phyloP scores from a whole-genome alignment of 306 rosid species.

The Corylus heterophylla region DNA sequence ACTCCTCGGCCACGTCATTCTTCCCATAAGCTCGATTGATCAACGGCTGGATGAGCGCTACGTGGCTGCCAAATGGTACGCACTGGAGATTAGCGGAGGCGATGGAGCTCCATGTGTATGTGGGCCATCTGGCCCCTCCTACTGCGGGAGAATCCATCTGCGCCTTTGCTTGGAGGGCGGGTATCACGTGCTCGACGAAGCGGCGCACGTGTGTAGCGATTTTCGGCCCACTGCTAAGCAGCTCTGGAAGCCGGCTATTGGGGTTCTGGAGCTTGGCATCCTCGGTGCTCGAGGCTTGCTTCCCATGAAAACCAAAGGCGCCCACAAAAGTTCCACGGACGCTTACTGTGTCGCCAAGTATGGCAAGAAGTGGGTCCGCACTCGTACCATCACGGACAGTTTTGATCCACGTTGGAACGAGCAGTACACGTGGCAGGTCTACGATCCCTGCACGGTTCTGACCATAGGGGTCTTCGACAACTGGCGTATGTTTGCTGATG shows the following conservation, averaged over 20 bases:
- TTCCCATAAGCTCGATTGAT: conserved; percentile 66
- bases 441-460: conserved; percentile 57
- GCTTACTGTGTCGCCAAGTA: conserved; percentile 68
- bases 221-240: conserved; percentile 93
- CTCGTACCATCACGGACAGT: conserved; percentile 50
- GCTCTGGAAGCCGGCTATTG: conserved; percentile 81
- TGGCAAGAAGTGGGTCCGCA: conserved; percentile 66
- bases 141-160: conserved; percentile 73
- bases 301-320: conserved; percentile 50
- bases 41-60: conserved; percentile 86
- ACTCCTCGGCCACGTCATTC: conserved; percentile 57
- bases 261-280: conserved; percentile 89
- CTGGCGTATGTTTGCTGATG: conserved; percentile 44
- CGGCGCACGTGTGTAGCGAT: conserved; percentile 97
- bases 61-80: conserved; percentile 81
- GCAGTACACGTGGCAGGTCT: conserved; percentile 71
- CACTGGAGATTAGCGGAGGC: conserved; percentile 40
- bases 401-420: conserved; percentile 71
- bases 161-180: conserved; percentile 91
- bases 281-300: conserved; percentile 79
- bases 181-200: conserved; percentile 97
- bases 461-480: conserved; percentile 58
- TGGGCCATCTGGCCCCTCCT: conserved; percentile 32
- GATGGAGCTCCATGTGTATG: neutral
- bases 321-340: conserved; percentile 55